Evolutionary conservation across 495 filamentous ascomycete genomes (phyloP).

Genomic region (Chaetomidium leptoderma): DNA sequence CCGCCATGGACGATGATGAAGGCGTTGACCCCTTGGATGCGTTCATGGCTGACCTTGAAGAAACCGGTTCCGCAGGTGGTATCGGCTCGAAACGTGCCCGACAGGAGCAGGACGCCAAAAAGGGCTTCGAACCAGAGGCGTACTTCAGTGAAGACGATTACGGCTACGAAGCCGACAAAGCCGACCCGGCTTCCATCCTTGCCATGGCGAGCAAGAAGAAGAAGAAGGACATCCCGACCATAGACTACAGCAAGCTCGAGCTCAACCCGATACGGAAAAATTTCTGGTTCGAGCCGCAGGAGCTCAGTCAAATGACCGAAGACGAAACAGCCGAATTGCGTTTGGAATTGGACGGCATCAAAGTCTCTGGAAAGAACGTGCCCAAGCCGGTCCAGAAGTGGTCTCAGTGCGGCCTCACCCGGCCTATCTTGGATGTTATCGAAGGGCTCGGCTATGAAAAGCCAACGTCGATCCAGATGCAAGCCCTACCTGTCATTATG

Average conservation of each 20-base stretch:
- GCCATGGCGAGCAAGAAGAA: conserved; percentile 88
- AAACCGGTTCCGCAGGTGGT: conserved; percentile 22
- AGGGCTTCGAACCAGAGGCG: conserved; percentile 66
- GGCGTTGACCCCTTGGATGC: conserved; percentile 91
- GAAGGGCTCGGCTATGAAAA: conserved; percentile 76
- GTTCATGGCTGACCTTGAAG: conserved; percentile 79
- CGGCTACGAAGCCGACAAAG: conserved; percentile 66
- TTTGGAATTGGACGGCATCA: conserved; percentile 89
- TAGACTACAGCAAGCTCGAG: conserved; percentile 80
- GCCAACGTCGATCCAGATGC: conserved; percentile 90
- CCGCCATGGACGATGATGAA: conserved; percentile 57
- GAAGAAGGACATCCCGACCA: conserved; percentile 87
- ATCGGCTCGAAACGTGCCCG: conserved; percentile 40
- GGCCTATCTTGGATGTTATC: conserved; percentile 85
- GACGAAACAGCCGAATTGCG: conserved; percentile 78
- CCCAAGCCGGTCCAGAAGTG: conserved; percentile 94
- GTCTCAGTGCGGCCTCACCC: conserved; percentile 88
- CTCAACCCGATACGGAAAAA: conserved; percentile 85
- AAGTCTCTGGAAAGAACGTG: conserved; percentile 76
- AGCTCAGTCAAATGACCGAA: conserved; percentile 79
- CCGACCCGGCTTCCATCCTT: conserved; percentile 73
- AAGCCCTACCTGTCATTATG: conserved; percentile 93
- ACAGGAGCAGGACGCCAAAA: conserved; percentile 33
- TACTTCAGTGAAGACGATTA: conserved; percentile 81
- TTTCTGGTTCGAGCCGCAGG: conserved; percentile 87